Conservation (phyloP, 2,329 filamentous ascomycete species). For the Paraconiothyrium brasiliense region DNA sequence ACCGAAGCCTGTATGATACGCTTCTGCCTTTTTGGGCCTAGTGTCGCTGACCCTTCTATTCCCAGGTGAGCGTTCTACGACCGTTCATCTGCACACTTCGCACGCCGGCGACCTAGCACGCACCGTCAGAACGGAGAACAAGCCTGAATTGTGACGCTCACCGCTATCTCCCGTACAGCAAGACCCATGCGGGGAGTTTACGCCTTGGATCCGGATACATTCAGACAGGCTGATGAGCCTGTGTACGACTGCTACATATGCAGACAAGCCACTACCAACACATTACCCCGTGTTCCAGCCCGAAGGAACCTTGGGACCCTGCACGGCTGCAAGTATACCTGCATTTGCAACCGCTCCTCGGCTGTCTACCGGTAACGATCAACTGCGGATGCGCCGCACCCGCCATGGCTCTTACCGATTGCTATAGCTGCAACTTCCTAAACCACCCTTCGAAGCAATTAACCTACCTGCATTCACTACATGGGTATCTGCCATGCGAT, state of each 20-base stretch:
- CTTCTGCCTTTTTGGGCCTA: not conserved
- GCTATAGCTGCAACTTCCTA: conserved; percentile 4
- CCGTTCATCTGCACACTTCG: not conserved
- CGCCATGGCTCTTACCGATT: not conserved
- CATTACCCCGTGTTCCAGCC: conserved; percentile 7
- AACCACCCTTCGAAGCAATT: not conserved
- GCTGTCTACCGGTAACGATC: conserved; percentile 13
- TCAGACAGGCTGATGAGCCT: not conserved
- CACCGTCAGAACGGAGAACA: not conserved
- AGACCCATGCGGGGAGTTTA: not conserved
- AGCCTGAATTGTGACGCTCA: not conserved
- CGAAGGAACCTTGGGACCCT: not conserved
- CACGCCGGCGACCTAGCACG: not conserved
- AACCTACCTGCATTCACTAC: not conserved
- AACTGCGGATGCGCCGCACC: not conserved
- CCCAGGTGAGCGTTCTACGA: not conserved
- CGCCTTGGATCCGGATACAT: not conserved
- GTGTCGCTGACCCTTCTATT: not conserved
- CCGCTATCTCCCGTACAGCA: not conserved
- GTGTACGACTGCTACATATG: no score
- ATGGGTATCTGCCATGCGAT: not conserved
- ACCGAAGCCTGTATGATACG: not conserved
- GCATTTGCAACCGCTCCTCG: conserved; percentile 2
- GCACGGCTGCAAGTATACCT: not conserved
- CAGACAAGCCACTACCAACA: conserved; percentile 3